Evolutionary conservation across 768 basidiomycete genomes (phyloP).

Genomic region (Phanerochaete sordida): DNA sequence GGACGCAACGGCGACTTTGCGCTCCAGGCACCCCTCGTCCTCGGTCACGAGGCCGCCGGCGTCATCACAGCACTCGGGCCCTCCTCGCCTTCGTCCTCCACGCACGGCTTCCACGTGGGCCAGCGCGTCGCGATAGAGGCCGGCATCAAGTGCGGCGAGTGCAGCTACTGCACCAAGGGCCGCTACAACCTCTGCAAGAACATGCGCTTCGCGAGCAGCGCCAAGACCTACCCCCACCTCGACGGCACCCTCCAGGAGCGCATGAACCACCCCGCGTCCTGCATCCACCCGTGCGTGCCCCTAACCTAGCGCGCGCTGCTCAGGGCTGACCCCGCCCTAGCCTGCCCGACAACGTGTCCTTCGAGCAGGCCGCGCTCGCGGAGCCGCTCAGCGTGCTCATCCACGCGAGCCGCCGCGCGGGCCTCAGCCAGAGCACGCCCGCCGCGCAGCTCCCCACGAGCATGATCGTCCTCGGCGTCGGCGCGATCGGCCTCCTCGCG

Average conservation of each 20-base stretch:
- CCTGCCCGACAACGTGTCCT: constrained; percentile 71
- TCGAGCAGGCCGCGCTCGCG: constrained; percentile 82
- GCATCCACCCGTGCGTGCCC: constrained; percentile 78
- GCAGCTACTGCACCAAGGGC: constrained; percentile 64
- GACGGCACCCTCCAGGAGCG: constrained; percentile 87
- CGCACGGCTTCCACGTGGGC: constrained; percentile 61
- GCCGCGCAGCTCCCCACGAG: constrained; percentile 32
- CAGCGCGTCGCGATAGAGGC: constrained; percentile 94
- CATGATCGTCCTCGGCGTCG: constrained; percentile 88
- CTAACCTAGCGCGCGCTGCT: neutral
- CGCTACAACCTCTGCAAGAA: constrained; percentile 92
- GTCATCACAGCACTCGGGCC: constrained; percentile 80
- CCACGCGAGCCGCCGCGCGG: constrained; percentile 47
- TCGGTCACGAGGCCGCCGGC: constrained; percentile 94
- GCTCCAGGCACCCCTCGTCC: constrained; percentile 79
- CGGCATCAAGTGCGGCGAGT: constrained; percentile 82
- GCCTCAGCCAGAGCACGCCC: constrained; percentile 20
- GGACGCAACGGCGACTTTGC: constrained; percentile 93
- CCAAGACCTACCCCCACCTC: constrained; percentile 88
- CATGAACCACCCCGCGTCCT: constrained; percentile 86
- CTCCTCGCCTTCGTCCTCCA: constrained; percentile 33
- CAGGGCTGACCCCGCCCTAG: constrained; percentile 31
- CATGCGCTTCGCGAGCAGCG: constrained; percentile 87
- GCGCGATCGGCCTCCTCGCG: constrained; percentile 90
- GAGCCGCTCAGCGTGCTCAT: constrained; percentile 94